Conservation (phyloP, 768 basidiomycete genomes). For the Russula sp. region DNA sequence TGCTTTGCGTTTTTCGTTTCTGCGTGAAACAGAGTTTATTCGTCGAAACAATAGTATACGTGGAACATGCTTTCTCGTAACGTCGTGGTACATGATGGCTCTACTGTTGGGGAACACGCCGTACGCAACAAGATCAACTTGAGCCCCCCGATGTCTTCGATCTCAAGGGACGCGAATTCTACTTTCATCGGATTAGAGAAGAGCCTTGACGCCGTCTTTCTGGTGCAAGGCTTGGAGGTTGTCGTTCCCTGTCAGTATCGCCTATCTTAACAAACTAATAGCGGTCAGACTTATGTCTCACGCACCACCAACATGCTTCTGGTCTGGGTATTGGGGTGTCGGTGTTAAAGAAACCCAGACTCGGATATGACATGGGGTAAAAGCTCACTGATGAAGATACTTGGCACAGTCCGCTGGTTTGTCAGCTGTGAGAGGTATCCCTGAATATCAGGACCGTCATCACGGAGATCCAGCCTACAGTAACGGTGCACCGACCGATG, state of each 20-base stretch:
- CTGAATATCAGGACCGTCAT: conserved; percentile 64
- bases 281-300: conserved; percentile 1
- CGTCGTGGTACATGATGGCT: no score
- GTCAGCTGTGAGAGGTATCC: conserved; percentile 61
- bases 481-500: no score
- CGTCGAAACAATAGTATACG: neutral
- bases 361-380: neutral
- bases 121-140: neutral
- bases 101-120: neutral
- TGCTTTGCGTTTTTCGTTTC: neutral
- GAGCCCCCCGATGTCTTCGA: neutral
- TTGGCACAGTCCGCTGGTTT: conserved; percentile 69
- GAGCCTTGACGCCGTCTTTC: conserved; percentile 20
- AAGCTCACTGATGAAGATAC: conserved; percentile 65
- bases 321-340: conserved; percentile 36
- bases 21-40: neutral
- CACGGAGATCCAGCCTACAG: conserved; percentile 53
- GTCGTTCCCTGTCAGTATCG: conserved; percentile 22
- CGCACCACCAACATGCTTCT: conserved; percentile 56
- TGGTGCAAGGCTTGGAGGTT: conserved; percentile 24
- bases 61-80: neutral
- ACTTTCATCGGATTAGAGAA: conserved; percentile 11
- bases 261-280: neutral
- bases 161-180: neutral
- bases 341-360: neutral